Evolutionary conservation across 1,139 yeast species (phyloP), one percentile per base, ranked within the genome.

Genomic region (Suhomyces taliae): DNA sequence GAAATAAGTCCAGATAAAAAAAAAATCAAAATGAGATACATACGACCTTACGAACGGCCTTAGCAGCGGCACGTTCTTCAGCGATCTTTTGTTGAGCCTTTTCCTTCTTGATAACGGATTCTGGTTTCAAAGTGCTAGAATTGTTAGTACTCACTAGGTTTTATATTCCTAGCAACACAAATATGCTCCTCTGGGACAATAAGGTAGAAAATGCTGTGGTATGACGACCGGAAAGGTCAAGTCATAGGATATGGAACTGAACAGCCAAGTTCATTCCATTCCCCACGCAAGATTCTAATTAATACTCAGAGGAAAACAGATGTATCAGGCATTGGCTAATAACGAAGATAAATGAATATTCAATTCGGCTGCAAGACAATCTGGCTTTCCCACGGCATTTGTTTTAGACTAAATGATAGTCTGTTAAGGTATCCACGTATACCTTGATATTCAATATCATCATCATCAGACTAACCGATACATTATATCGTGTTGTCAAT

Each of bases 91-190:
- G 87, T 72, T 85, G 82, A 78, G 91, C 87, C 85, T 89, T 87
- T 72, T 89, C 80, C 87, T 90, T 89, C 88, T 93, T 93, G 78
- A 89, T 81, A 72, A 88, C 89, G 70, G 97, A 81, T 87, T 93
- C 99, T 79, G 99, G 99, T 76, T 71, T 72, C 61, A 72, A 71
- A 59, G 82, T 69, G 60, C 80, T 75, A 61, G 24, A 50, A 51
- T 36, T 51, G 78, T 74, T 74, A 74, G 78, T 71, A 70, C 31
- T 12, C 9, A 39, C 45, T 31, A 46, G 47, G 34, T 8, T 8
- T 32, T 29, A n/a, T n/a, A 8, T 12, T 31, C 38, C 44, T 39
- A 40, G 43, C 45, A 45, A 43, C 51, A 45, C 51, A 44, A 19
- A 44, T 45, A 53, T 51, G 48, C 54, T 58, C 61, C 64, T 57